These are phyloP conservation scores for Saccharomycopsis fodiens DNA, from an alignment of 805 yeast species.

Conservation along the genomic window DNA sequence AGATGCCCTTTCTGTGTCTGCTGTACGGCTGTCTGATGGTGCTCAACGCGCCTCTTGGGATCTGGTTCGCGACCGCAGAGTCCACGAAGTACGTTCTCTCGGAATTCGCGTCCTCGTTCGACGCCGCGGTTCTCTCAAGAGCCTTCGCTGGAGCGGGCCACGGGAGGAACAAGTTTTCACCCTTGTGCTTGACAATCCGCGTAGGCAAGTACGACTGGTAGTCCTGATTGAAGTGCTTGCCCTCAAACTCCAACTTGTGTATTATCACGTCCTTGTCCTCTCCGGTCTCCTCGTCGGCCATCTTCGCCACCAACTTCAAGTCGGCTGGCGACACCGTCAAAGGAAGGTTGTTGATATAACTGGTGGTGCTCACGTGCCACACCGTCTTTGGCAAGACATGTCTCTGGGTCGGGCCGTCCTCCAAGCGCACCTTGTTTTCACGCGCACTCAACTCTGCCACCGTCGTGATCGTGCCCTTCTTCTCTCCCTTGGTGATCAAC, in stretches of 20 bases:
- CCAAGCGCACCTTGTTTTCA: constrained; percentile 57
- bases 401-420: constrained; percentile 57
- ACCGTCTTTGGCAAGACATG: constrained; percentile 62
- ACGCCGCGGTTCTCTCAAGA: constrained; percentile 20
- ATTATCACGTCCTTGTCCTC: constrained; percentile 67
- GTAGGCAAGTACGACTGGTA: constrained; percentile 68
- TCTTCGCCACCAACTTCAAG: constrained; percentile 71
- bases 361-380: constrained; percentile 66
- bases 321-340: constrained; percentile 49
- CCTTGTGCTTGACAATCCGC: constrained; percentile 64
- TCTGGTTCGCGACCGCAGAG: constrained; percentile 55
- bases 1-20: constrained; percentile 55
- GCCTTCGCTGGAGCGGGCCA: constrained; percentile 70
- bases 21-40: constrained; percentile 75
- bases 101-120: constrained; percentile 44
- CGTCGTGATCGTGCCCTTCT: constrained; percentile 67
- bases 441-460: constrained; percentile 52
- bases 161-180: constrained; percentile 62
- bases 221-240: constrained; percentile 64
- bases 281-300: constrained; percentile 57
- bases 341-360: constrained; percentile 69
- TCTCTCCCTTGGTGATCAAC: constrained; percentile 59
- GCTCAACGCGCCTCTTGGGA: constrained; percentile 58
- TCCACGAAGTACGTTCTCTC: constrained; percentile 72
- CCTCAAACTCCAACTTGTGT: constrained; percentile 59